Base-by-base conservation (phyloP, 2,329 filamentous ascomycete species). In the Aspergillus carbonarius region DNA sequence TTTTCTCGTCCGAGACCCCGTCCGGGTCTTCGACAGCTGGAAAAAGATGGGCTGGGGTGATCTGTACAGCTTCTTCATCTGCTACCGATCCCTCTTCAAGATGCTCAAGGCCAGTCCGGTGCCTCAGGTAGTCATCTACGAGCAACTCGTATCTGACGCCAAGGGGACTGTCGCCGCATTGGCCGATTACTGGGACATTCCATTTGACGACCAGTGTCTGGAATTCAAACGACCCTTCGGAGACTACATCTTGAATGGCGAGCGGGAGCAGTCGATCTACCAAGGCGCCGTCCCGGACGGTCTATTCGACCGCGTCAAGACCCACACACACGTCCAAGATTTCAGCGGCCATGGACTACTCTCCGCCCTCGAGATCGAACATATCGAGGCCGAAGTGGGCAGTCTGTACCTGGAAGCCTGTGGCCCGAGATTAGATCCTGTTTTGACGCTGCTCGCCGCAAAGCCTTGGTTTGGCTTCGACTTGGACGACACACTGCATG, bases 401-500 rank as follows among this genome's bases (percentile, higher is more conserved):
- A 17, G 15, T 8, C 17, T 40, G 7, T 40, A 40, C 37, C 17
- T 40, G 3, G 37, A 40, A 17, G 37, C 37, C 7, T 40, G 17
- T 10, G 37, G 37, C 8, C 17, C 17, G 10, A n/a, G 18, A 8
- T 9, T 40, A 40, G 8, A 17, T 10, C 17, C n/a, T 15, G 15
- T 40, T 18, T 40, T 17, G 12, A 40, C 1, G 9, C 17, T 40
- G n/a, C 37, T 40, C n/a, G n/a, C 8, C 0, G 9, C 49, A 25
- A 67, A 66, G 56, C 34, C 54, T 1, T 81, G 79, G 77, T 72
- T 79, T 37, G 78, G 75, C 1, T 82, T 82, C 54, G 80, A 82
- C 40, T 74, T 83, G 5, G 79, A 82, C 56, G 79, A 82, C 61
- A 81, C 79, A 0, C 67, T 82, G 1, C 80, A 82, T 58, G 73